phyloP scores from a whole-genome alignment of 768 basidiomycete genomes.

The Hygrophorus pudorinus region DNA sequence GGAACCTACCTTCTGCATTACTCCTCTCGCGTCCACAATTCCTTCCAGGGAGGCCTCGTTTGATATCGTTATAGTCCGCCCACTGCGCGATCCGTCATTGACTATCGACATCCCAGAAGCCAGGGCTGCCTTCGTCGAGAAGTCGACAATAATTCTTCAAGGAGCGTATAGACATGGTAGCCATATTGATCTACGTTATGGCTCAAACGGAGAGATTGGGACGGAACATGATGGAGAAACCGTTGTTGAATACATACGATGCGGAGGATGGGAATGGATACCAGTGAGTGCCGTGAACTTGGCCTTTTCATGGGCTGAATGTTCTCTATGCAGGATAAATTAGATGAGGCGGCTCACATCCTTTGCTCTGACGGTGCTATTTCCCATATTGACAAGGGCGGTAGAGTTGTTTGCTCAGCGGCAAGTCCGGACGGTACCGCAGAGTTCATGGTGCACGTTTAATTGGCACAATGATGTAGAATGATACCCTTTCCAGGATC shows the following conservation, averaged over 20 bases:
- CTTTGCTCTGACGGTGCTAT: conserved; percentile 78
- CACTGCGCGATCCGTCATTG: conserved; percentile 46
- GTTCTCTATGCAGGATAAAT: conserved; percentile 34
- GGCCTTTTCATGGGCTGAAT: not conserved
- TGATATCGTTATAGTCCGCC: conserved; percentile 73
- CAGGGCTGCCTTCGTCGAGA: conserved; percentile 41
- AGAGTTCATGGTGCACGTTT: too few relatives aligned
- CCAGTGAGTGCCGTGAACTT: conserved; percentile 43
- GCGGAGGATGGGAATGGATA: conserved; percentile 78
- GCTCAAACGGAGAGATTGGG: conserved; percentile 28
- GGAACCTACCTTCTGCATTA: conserved; percentile 73
- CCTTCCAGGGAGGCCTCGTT: conserved; percentile 40
- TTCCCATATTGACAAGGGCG: conserved; percentile 48
- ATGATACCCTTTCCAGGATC: too few relatives aligned
- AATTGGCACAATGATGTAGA: too few relatives aligned
- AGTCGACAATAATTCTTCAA: conserved; percentile 41
- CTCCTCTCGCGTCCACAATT: conserved; percentile 44
- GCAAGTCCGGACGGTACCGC: conserved; percentile 31
- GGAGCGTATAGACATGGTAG: conserved; percentile 72
- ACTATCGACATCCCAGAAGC: conserved; percentile 29
- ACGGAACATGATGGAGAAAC: conserved; percentile 34
- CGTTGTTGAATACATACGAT: conserved; percentile 73
- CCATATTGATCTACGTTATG: conserved; percentile 58
- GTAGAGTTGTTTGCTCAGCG: conserved; percentile 42
- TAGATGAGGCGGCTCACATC: conserved; percentile 54